Evolutionary conservation across 306 rosid species (phyloP).

Genomic region (Fagus sylvatica): DNA sequence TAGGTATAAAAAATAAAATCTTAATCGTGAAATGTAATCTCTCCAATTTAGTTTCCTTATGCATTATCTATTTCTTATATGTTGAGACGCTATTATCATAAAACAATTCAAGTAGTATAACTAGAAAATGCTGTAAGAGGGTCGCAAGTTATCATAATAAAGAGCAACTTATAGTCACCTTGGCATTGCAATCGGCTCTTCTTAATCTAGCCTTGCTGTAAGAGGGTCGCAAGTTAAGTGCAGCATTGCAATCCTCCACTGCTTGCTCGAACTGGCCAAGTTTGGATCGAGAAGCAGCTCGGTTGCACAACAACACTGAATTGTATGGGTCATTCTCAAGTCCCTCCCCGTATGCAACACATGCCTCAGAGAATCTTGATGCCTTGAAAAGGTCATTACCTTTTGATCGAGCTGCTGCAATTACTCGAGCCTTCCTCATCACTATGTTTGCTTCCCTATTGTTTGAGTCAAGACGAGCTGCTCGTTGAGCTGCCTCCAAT

Average conservation of each 20-base stretch:
- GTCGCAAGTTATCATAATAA: neutral
- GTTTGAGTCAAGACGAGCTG: slow-evolving; percentile 61
- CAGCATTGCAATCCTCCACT: slow-evolving; percentile 64
- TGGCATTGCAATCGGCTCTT: slow-evolving; percentile 81
- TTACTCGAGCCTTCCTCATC: slow-evolving; percentile 48
- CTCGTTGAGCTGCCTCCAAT: slow-evolving; percentile 57
- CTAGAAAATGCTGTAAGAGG: no score
- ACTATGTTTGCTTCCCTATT: slow-evolving; percentile 52
- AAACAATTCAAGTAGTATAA: no score
- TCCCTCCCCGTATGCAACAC: slow-evolving; percentile 69
- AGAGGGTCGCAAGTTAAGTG: slow-evolving; percentile 68
- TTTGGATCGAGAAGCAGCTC: slow-evolving; percentile 77
- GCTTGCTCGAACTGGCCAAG: slow-evolving; percentile 68
- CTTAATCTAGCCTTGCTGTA: slow-evolving; percentile 78
- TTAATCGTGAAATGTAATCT: no score
- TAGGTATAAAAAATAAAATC: no score
- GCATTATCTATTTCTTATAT: no score
- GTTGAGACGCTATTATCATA: neutral
- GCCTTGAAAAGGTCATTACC: slow-evolving; percentile 78
- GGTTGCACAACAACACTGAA: slow-evolving; percentile 69
- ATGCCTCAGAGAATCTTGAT: slow-evolving; percentile 71
- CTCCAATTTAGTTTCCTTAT: no score
- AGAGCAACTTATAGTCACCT: slow-evolving; percentile 42
- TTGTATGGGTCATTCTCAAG: slow-evolving; percentile 71
- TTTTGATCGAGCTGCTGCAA: slow-evolving; percentile 54